Base-by-base conservation (phyloP, 164 flowering plant species). In the Chloranthus sessilifolius region DNA sequence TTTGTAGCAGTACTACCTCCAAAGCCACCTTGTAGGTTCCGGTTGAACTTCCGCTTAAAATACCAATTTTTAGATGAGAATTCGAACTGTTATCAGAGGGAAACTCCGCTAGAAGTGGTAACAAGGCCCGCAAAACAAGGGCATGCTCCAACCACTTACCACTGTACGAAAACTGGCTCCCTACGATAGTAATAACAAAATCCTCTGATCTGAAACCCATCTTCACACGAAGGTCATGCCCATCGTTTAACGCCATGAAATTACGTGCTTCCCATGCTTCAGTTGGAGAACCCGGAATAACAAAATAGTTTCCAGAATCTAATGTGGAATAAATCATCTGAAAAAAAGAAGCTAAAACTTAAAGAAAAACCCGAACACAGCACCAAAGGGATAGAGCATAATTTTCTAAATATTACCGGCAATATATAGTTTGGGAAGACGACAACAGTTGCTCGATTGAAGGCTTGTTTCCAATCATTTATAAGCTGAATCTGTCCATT, bases 111-210 rank as follows among this genome's bases (percentile, higher is more conserved):
- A 83, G 43, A 49, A 87, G 62, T 52, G 99, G 95, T 46, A 59
- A 47, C 27, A 94, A 49, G 38, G 95, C 92, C 63, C 78, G 68
- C 62, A 94, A 65, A 53, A 94, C 59, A 43, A 87, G 74, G 24
- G 97, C 79, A 59, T 89, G 95, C 56, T 89, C 99, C 73, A 94
- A 66, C 99, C 96, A 89, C 58, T 77, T 53, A 34, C 96, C 97
- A 69, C 68, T 77, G 71, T 87, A 87, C 47, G 64, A 50, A 68
- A 85, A 75, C 49, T 77, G 83, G 57, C 87, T 87, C 34, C 95
- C 95, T 20, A 80, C 88, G 61, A 94, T 48, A 15, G 74, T 79
- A 51, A 94, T 65, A 47, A 85, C 63, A 50, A 87, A 53, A 55
- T 89, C 95, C 37, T 75, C 69, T 29, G 61, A 36, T 16, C 48